Conservation (phyloP, 441 rosid genomes). For the Jatropha podagrica region DNA sequence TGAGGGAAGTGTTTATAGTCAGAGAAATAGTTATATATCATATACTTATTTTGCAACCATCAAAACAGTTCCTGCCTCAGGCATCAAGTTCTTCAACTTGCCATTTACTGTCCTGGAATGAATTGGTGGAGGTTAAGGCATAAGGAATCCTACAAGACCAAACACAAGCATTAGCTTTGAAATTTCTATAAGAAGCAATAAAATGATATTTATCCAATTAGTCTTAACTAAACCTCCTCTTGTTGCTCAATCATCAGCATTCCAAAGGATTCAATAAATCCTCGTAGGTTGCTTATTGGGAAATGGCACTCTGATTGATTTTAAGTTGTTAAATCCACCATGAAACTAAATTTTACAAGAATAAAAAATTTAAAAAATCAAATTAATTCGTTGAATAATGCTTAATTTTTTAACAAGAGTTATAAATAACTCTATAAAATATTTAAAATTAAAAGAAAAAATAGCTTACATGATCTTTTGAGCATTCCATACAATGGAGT, state of each 20-base stretch:
- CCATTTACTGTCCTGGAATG: conserved; percentile 11
- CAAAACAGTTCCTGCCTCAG: conserved; percentile 15
- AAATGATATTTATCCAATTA: conserved; percentile 24
- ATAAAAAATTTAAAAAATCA: no score
- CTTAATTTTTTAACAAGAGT: no score
- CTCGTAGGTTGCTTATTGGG: conserved; percentile 33
- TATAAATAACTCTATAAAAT: no score
- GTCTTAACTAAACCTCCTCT: conserved; percentile 31
- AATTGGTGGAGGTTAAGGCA: neutral
- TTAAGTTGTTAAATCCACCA: conserved; percentile 30
- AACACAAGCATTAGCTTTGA: conserved; percentile 23
- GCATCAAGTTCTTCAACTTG: conserved; percentile 17
- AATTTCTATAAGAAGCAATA: no score
- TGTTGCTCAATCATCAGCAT: no score
- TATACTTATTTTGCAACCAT: conserved; percentile 30
- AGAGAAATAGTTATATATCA: conserved; percentile 21
- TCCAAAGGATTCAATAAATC: conserved; percentile 28
- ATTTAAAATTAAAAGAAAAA: no score
- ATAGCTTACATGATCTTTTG: conserved; percentile 42
- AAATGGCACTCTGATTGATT: conserved; percentile 29
- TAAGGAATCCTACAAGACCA: conserved; percentile 16
- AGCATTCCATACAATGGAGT: conserved; percentile 64
- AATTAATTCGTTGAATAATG: neutral
- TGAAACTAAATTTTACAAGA: conserved; percentile 23
- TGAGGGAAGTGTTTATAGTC: no score